A percentile compares a stretch with the other conserved stretches of the same genome.
phyloP scores from a whole-genome alignment of 352 stramenopile genomes.

The Phytophthora pisi region DNA sequence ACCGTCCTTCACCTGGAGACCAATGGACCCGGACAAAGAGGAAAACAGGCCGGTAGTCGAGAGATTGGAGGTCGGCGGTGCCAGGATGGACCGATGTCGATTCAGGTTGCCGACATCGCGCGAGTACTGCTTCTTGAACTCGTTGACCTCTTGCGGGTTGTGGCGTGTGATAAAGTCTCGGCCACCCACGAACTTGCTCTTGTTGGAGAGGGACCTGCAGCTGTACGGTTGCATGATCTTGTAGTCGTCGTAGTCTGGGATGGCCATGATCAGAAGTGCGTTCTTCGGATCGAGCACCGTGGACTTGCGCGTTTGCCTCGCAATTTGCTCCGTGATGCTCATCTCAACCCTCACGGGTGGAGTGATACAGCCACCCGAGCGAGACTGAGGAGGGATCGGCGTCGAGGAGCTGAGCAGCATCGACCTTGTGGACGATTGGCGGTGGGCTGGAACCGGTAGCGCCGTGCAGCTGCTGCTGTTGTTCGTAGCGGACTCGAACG shows the following conservation, averaged over 20 bases:
- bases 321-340: constrained; percentile 75
- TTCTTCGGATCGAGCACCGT: constrained; percentile 77
- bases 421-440: constrained; percentile 33
- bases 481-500: constrained; percentile 1
- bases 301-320: constrained; percentile 65
- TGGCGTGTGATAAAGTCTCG: constrained; percentile 75
- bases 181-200: constrained; percentile 65
- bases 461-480: constrained; percentile 19
- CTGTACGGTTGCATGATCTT: constrained; percentile 80
- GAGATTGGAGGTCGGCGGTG: constrained; percentile 40
- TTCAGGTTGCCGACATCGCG: constrained; percentile 71
- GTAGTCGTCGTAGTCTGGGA: constrained; percentile 81
- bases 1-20: constrained; percentile 15
- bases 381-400: constrained; percentile 20
- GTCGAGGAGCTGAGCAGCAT: constrained; percentile 34
- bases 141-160: constrained; percentile 73
- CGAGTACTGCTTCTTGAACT: constrained; percentile 82
- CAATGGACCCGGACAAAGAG: constrained; percentile 31
- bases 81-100: constrained; percentile 65
- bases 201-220: constrained; percentile 65
- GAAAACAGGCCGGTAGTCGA: constrained; percentile 35
- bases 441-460: constrained; percentile 18
- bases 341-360: constrained; percentile 50
- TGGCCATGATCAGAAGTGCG: constrained; percentile 68
- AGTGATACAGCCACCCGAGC: constrained; percentile 13